Conservation (phyloP, 495 filamentous ascomycete genomes). For the Penicillium canariense region DNA sequence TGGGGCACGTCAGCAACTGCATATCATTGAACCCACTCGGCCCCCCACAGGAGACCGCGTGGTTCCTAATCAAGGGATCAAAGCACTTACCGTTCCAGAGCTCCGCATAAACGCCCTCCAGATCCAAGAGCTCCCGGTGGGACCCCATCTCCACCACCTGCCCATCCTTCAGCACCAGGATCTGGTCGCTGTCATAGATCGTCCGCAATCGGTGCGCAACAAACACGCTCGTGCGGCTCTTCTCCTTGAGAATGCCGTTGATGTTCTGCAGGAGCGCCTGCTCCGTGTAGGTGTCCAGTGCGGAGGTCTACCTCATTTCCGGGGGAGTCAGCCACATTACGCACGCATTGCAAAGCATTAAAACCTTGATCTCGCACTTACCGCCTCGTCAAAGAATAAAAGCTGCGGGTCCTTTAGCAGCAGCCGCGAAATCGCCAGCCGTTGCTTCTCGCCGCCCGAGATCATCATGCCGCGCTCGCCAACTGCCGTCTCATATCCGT, state of each 20-base stretch:
- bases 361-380: slow-evolving; percentile 33
- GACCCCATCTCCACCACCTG: slow-evolving; percentile 81
- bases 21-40: background rate
- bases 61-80: background rate
- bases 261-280: slow-evolving; percentile 89
- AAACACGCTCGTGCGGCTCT: slow-evolving; percentile 86
- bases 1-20: background rate
- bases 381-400: slow-evolving; percentile 95
- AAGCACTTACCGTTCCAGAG: slow-evolving; percentile 77
- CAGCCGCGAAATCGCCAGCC: slow-evolving; percentile 80
- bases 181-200: slow-evolving; percentile 90
- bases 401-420: slow-evolving; percentile 90
- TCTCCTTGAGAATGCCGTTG: slow-evolving; percentile 88
- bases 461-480: slow-evolving; percentile 99
- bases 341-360: background rate
- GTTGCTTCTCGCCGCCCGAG: slow-evolving; percentile 93
- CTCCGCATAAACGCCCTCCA: slow-evolving; percentile 78
- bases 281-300: slow-evolving; percentile 94
- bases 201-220: slow-evolving; percentile 90
- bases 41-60: background rate
- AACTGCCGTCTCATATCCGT: slow-evolving; percentile 88
- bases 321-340: background rate
- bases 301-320: slow-evolving; percentile 61
- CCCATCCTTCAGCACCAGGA: slow-evolving; percentile 86
- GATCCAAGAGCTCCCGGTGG: slow-evolving; percentile 78